Conservation (phyloP, 1,284 basidiomycete genomes). For the Peniophora sp. region DNA sequence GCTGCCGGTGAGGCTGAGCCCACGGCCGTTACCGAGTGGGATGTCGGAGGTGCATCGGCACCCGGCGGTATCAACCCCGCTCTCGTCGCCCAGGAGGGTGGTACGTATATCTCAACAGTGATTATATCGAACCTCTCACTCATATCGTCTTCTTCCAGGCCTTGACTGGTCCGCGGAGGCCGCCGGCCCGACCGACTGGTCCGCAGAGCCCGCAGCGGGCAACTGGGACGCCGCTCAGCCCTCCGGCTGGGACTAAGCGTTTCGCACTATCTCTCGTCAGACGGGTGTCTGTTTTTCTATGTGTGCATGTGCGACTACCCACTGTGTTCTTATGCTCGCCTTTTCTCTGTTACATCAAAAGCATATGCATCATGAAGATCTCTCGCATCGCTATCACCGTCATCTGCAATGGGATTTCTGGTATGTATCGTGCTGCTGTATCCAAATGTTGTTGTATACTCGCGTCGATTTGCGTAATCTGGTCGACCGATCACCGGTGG, state of each 20-base stretch:
- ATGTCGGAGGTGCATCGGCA: conserved; percentile 57
- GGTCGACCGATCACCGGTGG: too few relatives aligned
- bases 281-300: conserved; percentile 7
- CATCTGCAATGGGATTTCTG: too few relatives aligned
- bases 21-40: conserved; percentile 64
- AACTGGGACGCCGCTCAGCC: conserved; percentile 55
- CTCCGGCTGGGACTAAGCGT: conserved; percentile 53
- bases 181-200: conserved; percentile 65
- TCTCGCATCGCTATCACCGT: too few relatives aligned
- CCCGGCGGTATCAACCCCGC: conserved; percentile 75
- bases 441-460: too few relatives aligned
- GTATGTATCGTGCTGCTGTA: too few relatives aligned
- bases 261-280: conserved; percentile 4
- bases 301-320: conserved; percentile 14
- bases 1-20: conserved; percentile 51
- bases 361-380: conserved; percentile 11
- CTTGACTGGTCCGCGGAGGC: conserved; percentile 83
- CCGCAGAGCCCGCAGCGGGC: conserved; percentile 60
- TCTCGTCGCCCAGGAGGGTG: conserved; percentile 61
- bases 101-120: conserved; percentile 30
- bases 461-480: too few relatives aligned
- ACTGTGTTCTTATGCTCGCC: conserved; percentile 12
- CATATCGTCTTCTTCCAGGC: conserved; percentile 37
- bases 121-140: conserved; percentile 3
- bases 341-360: conserved; percentile 13